Conservation (phyloP, 208 protist species). For the Tritrichomonas musculus region DNA sequence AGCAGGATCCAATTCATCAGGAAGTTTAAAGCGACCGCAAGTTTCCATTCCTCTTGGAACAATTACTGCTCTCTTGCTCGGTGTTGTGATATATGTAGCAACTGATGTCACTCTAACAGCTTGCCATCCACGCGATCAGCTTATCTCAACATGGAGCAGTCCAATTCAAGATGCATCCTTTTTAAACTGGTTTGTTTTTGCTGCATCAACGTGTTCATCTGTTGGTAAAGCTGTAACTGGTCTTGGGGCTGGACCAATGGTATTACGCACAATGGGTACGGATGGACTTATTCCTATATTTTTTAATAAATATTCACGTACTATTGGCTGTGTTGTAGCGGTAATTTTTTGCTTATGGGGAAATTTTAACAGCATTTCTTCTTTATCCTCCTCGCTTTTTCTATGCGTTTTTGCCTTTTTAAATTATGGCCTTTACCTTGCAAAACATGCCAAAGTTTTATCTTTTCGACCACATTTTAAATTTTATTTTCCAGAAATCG, state of each 20-base stretch:
- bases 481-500: not conserved
- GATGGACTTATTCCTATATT: not conserved
- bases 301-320: not conserved
- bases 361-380: conserved; percentile 7
- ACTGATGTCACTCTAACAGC: not conserved
- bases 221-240: not conserved
- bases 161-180: not conserved
- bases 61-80: not conserved
- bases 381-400: not conserved
- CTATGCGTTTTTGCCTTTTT: not conserved
- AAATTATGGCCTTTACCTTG: not conserved
- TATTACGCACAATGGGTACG: not conserved
- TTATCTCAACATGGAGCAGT: not conserved
- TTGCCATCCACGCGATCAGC: not conserved
- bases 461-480: not conserved
- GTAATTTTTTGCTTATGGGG: not conserved
- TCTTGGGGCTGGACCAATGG: not conserved
- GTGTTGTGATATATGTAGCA: not conserved
- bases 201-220: not conserved
- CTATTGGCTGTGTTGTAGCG: not conserved
- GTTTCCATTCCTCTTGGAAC: conserved; percentile 16
- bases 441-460: not conserved
- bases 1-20: conserved; percentile 3
- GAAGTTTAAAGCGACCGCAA: not conserved
- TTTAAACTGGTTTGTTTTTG: not conserved